These are phyloP conservation scores for Trichosporon inkin DNA, from an alignment of 1,284 basidiomycete species.

Conservation along the genomic window DNA sequence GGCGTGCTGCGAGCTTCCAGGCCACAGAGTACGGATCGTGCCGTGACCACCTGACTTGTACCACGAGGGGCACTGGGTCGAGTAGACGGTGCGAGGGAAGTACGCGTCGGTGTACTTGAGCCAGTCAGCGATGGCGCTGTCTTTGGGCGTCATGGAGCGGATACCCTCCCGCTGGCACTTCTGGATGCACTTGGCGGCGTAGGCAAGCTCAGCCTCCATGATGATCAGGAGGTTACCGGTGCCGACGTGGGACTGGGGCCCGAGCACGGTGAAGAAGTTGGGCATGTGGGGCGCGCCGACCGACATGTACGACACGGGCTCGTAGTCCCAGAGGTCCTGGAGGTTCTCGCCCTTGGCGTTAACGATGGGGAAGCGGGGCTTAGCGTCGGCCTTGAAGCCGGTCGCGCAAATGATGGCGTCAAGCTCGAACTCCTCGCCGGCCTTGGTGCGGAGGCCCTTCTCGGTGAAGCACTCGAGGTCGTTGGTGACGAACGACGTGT, in stretches of 20 bases:
- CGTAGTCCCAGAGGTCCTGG: conserved; percentile 34
- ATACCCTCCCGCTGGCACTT: conserved; percentile 20
- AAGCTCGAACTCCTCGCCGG: conserved; percentile 27
- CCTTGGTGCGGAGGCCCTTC: conserved; percentile 27
- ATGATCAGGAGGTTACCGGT: conserved; percentile 21
- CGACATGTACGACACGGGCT: conserved; percentile 31
- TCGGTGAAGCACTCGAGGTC: conserved; percentile 30
- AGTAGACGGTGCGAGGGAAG: conserved; percentile 33
- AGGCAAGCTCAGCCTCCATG: conserved; percentile 25
- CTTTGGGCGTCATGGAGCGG: conserved; percentile 27
- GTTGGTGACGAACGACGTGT: conserved; percentile 30
- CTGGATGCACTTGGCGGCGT: conserved; percentile 21
- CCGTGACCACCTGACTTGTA: conserved; percentile 27
- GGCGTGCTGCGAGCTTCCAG: conserved; percentile 21
- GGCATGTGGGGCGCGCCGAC: conserved; percentile 34
- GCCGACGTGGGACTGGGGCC: conserved; percentile 14
- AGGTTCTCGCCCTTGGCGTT: conserved; percentile 31
- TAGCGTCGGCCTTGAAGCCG: conserved; percentile 36
- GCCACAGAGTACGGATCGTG: conserved; percentile 26
- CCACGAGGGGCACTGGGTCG: conserved; percentile 31
- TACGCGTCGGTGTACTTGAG: conserved; percentile 33
- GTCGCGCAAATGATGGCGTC: conserved; percentile 39
- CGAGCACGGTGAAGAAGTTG: conserved; percentile 27
- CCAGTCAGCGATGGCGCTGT: conserved; percentile 32
- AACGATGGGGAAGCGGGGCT: conserved; percentile 34